phyloP scores from a whole-genome alignment of 2,329 filamentous ascomycete genomes.

The Aspergillus arachidicola region DNA sequence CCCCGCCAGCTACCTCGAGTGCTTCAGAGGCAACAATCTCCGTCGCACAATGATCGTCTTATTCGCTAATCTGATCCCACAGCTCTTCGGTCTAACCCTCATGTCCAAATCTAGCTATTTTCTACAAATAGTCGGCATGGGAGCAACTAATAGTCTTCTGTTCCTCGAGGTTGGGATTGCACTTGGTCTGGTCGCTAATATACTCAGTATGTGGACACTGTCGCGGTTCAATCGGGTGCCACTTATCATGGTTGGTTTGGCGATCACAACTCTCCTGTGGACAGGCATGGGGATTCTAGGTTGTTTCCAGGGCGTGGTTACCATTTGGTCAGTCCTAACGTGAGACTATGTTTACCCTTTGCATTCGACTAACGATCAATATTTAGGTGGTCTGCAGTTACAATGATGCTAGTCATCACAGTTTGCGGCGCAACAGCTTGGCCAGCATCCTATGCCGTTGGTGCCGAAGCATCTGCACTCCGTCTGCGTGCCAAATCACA shows the following conservation, averaged over 20 bases:
- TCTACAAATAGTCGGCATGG: conserved; percentile 38
- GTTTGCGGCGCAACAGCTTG: conserved; percentile 37
- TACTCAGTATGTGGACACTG: conserved; percentile 48
- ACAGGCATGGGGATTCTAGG: conserved; percentile 52
- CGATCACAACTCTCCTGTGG: conserved; percentile 43
- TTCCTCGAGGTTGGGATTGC: conserved; percentile 52
- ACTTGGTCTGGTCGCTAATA: conserved; percentile 50
- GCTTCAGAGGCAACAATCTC: conserved; percentile 27
- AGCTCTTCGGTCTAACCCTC: conserved; percentile 51
- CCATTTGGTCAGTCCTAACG: conserved; percentile 40
- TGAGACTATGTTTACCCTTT: neutral
- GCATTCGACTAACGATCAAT: neutral
- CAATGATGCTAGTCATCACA: conserved; percentile 50
- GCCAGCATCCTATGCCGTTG: conserved; percentile 42
- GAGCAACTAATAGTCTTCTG: conserved; percentile 36
- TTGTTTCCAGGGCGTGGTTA: conserved; percentile 42
- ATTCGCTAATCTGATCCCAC: conserved; percentile 48
- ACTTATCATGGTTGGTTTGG: conserved; percentile 32
- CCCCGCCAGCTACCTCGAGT: conserved; percentile 31
- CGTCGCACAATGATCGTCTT: conserved; percentile 36
- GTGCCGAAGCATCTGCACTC: conserved; percentile 38
- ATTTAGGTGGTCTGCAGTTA: conserved; percentile 44
- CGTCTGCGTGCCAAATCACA: conserved; percentile 43
- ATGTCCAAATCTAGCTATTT: conserved; percentile 49
- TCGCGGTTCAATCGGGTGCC: conserved; percentile 44